Base-by-base conservation (phyloP, 177 flowering plant species). In the Vitis hybrid region DNA sequence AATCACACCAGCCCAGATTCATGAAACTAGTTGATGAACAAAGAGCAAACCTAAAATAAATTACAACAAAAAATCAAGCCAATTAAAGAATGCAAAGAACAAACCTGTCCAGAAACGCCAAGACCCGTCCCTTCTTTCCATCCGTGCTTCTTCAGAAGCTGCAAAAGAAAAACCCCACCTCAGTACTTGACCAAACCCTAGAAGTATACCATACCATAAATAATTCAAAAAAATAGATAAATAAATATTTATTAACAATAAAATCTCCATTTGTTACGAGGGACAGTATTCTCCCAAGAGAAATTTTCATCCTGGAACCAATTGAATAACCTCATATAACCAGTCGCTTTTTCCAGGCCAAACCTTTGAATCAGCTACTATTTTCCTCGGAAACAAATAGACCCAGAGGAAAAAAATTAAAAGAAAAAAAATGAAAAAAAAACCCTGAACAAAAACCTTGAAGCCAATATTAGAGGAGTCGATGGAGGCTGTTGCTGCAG, bases 121-220 rank as follows among this genome's bases (percentile, higher is more conserved):
- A 90, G 93, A 20, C 96, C 93, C 10, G 89, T 87, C 10, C 93
- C 93, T 80, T 90, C 96, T 70, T 81, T 86, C 96, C 96, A 90
- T 7, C 96, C 96, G 13, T 84, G 87, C 79, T 86, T 90, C 86
- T 89, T 86, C 76, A 90, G 66, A 48, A 90, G 78, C 93, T 89
- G 84, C 68, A 66, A 56, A 66, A 29, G 48, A 33, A 62, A n/a
- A 60, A 15, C 2, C 10, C 14, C n/a, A 55, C 11, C 7, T 14
- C 1, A 62, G 14, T 19, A 16, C 12, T 18, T 29, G 33, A 58
- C 1, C 18, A 57, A 78, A 64, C 18, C 26, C 51, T 45, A 58
- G 51, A 60, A 33, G 10, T 60, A 31, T 5, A 60, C 13, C 51
- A 14, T 26, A 33, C 55, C 29, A n/a, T 10, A 19, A 7, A 51